Conservation (phyloP, 768 basidiomycete genomes). For the Tylopilus plumbeoviolaceoides region DNA sequence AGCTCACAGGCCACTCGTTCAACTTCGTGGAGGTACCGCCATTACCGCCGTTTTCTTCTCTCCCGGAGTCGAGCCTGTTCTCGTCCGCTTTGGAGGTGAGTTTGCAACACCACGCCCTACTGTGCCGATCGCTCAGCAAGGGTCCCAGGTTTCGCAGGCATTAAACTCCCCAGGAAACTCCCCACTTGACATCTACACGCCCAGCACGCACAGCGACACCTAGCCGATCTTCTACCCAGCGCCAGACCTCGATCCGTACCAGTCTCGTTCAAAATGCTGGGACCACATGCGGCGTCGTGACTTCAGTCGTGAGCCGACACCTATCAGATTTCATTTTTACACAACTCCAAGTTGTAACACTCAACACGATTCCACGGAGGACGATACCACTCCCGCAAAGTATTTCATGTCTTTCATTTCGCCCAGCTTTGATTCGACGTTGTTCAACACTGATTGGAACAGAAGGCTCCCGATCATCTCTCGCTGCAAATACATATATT, state of each 20-base stretch:
- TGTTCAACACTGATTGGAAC: too few species aligned
- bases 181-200: neutral
- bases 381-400: too few species aligned
- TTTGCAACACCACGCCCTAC: too few species aligned
- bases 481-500: too few species aligned
- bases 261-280: constrained; percentile 33
- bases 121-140: neutral
- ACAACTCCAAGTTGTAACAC: too few species aligned
- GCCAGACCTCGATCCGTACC: constrained; percentile 31
- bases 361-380: too few species aligned
- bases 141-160: constrained; percentile 33
- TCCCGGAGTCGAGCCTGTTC: constrained; percentile 16
- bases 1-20: constrained; percentile 32
- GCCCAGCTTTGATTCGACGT: too few species aligned
- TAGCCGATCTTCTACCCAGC: constrained; percentile 25
- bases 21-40: constrained; percentile 39
- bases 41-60: constrained; percentile 27
- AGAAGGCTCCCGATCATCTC: too few species aligned
- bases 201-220: constrained; percentile 8
- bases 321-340: too few species aligned
- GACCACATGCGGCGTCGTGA: too few species aligned
- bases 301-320: too few species aligned
- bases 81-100: constrained; percentile 37
- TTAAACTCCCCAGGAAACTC: constrained; percentile 29
- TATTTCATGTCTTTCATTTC: too few species aligned